A percentile compares a stretch with the other conserved stretches of the same genome.
These are phyloP conservation scores for Butyriboletus loyo DNA, from an alignment of 768 basidiomycete genomes.

Conservation along the genomic window DNA sequence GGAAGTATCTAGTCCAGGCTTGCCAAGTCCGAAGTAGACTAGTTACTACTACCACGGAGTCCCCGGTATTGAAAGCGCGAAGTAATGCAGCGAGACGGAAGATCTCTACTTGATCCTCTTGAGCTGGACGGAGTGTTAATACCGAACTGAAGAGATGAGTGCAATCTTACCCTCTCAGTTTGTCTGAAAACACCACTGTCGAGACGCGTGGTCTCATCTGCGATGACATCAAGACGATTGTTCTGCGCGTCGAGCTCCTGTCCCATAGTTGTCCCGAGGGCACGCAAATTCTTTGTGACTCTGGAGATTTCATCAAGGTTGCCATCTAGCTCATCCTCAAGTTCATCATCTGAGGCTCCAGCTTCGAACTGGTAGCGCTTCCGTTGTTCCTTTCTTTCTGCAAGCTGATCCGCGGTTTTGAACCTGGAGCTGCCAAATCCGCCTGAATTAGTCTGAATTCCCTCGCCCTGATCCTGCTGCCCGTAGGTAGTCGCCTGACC, in stretches of 20 bases:
- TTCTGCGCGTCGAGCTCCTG: slow-evolving; percentile 90
- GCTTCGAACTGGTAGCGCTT: slow-evolving; percentile 90
- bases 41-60: background rate
- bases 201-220: slow-evolving; percentile 71
- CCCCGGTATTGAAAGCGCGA: background rate
- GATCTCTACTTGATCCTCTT: slow-evolving; percentile 52
- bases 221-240: slow-evolving; percentile 68
- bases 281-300: slow-evolving; percentile 73
- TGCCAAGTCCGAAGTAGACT: background rate
- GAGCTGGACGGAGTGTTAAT: slow-evolving; percentile 39
- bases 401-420: slow-evolving; percentile 50
- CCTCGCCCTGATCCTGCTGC: slow-evolving; percentile 45
- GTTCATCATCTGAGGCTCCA: slow-evolving; percentile 85
- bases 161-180: slow-evolving; percentile 68
- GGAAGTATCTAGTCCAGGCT: slow-evolving; percentile 18
- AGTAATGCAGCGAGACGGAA: background rate
- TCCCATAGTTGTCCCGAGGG: slow-evolving; percentile 77
- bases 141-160: slow-evolving; percentile 14
- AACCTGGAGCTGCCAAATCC: slow-evolving; percentile 39
- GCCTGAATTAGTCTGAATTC: slow-evolving; percentile 28
- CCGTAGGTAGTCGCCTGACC: slow-evolving; percentile 70
- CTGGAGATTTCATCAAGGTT: slow-evolving; percentile 86
- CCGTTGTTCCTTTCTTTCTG: slow-evolving; percentile 63
- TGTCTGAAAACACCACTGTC: slow-evolving; percentile 77
- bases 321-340: slow-evolving; percentile 91